Base-by-base conservation (phyloP, 306 rosid genomes). In the Cicer yamashitae region DNA sequence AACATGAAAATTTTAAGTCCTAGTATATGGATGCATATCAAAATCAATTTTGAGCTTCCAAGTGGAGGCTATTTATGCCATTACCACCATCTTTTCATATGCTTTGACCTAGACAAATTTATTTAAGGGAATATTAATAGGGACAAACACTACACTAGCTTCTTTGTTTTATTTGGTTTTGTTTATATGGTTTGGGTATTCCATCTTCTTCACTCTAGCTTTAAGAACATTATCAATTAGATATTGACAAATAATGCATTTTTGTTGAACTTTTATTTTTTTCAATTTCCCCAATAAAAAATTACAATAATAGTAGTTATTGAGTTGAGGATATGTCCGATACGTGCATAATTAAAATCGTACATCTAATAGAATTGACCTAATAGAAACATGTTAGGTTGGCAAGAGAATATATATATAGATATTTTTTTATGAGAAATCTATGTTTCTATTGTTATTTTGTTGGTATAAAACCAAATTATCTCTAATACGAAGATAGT, bases 1-100 rank as follows among this genome's bases (percentile, higher is more conserved):
- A 15, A 39, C 70, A 71, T 43, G 63, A 8, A 59, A 17, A 54
- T 64, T 70, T 67, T 22, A 43, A 7, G 54, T 44, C 34, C 0
- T 53, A 18, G 72, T 43, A 22, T 39, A 71, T 70, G 81, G 81
- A 65, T 43, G 75, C 67, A 40, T 86, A 45, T 75, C 3, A 62
- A 67, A 69, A 52, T 77, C 66, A 52, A 58, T 71, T 30, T 47
- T 60, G 69, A 56, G 88, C 67, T 86, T 91, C 96, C 96, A 91
- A 18, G 81, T 91, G 96, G 94, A 89, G 77, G 64, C 67, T 67
- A 17, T 70, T 79, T 47, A 61, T 39, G 83, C 86, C 43, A 79
- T 81, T 73, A 62, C 63, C 53, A 74, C 64, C 67, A 51, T 72
- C 47, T 44, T 89, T 81, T 72, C 71, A 52, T 37, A 76, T 75